Evolutionary conservation across 2,329 filamentous ascomycete genomes (phyloP), one percentile per base, ranked within the genome.

Genomic region (Talaromyces atroroseus): DNA sequence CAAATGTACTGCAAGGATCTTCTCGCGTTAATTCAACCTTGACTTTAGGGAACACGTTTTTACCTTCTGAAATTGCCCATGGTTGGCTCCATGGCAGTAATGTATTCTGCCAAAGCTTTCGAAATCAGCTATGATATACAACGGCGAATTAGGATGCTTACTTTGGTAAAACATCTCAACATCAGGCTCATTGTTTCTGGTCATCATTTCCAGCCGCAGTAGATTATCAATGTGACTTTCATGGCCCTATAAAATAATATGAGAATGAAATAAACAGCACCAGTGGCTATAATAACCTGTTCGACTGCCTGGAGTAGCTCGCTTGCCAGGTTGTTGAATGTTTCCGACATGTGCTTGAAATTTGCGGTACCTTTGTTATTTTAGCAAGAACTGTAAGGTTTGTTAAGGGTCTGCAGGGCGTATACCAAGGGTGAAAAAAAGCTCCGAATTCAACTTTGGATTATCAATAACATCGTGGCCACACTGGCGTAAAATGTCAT

Each of bases 131-230:
- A 42, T 11, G 12, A 62, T 10, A 23, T 42, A 2, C 10, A 11
- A 16, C 5, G 21, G 5, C 20, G 18, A 44, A 5, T 11, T 48
- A 23, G n/a, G 12, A 14, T 45, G 65, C 66, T 62, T 54, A 76
- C 78, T 67, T 56, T 69, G 61, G 49, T 72, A 71, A 58, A 79
- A 79, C 18, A 71, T 66, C 8, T 71, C 64, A 5, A 61, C 54
- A 56, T 80, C 68, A 2, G 75, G 59, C 0, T 62, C 62, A 14
- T 63, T 53, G 29, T 72, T 67, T n/a, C 62, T 65, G n/a, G 60
- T 57, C 14, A 91, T 73, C 11, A 90, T 64, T 61, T 90, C 86
- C 1, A 95, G 77, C 57, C 82, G 84, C 58, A 94, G 76, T 6
- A 92, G 74, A 4, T 84, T 71, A 2, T 92, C 82, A 0, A 87